Percentiles rank a stretch among this genome's conserved stretches.
phyloP scores from a whole-genome alignment of 2,329 filamentous ascomycete species.

The Colletotrichum nymphaeae region DNA sequence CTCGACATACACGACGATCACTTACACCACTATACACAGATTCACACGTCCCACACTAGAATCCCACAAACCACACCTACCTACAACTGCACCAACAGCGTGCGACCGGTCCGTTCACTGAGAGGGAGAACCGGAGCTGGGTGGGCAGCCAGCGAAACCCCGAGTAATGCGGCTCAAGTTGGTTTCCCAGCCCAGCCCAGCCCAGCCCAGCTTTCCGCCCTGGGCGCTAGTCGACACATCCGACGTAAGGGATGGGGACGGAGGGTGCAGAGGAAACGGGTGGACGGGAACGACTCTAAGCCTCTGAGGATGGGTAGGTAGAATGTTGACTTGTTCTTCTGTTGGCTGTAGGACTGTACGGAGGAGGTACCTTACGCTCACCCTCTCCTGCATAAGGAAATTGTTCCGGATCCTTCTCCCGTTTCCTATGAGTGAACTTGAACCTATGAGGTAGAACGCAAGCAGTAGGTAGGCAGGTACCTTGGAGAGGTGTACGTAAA shows the following conservation, averaged over 20 bases:
- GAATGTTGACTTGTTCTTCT: background rate
- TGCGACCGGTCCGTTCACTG: background rate
- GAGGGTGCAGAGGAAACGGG: background rate
- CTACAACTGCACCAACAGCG: background rate
- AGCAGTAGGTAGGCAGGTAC: background rate
- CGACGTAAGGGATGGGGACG: background rate
- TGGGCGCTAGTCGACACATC: constrained; percentile 5
- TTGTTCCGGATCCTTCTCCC: background rate
- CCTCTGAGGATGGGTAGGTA: background rate
- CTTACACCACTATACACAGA: background rate
- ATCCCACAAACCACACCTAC: background rate
- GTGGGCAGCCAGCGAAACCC: background rate
- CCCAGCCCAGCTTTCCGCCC: background rate
- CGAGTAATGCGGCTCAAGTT: background rate
- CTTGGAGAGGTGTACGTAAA: background rate
- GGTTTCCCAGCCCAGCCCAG: background rate
- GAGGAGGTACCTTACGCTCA: background rate
- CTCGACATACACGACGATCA: background rate
- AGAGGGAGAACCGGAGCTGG: background rate
- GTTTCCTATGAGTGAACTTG: background rate
- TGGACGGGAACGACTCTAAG: background rate
- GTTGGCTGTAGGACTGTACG: background rate
- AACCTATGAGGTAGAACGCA: background rate
- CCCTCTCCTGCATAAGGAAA: background rate
- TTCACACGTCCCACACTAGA: background rate